Conservation (phyloP, 75 land plant species). For the Adiantum capillusveneris region DNA sequence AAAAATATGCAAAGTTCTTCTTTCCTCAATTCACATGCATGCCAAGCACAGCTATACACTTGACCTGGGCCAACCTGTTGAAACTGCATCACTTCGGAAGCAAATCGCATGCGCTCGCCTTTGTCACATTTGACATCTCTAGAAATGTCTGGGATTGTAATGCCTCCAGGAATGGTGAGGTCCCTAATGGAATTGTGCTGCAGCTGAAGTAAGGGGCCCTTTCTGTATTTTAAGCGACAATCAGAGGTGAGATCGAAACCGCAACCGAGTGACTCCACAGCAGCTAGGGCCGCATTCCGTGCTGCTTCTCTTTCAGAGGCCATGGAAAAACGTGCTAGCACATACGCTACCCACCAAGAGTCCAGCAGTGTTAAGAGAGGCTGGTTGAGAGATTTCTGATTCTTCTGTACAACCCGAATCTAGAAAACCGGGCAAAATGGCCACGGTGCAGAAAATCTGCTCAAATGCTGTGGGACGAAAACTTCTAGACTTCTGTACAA, state of each 20-base stretch:
- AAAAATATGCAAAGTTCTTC: too few relatives aligned
- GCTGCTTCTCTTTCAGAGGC: not conserved
- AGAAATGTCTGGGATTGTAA: constrained; percentile 28
- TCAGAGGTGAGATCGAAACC: constrained; percentile 71
- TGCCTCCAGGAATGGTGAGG: constrained; percentile 44
- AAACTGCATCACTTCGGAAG: constrained; percentile 68
- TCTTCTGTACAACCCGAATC: too few relatives aligned
- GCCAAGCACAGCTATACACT: too few relatives aligned
- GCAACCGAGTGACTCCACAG: constrained; percentile 45
- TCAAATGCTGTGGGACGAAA: too few relatives aligned
- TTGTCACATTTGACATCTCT: constrained; percentile 51
- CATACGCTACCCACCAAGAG: too few relatives aligned
- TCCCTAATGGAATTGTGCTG: constrained; percentile 39
- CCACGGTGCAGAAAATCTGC: too few relatives aligned
- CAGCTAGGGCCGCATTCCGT: constrained; percentile 10
- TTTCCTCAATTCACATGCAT: too few relatives aligned
- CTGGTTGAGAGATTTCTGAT: too few relatives aligned
- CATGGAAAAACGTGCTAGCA: too few relatives aligned
- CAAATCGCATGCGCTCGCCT: constrained; percentile 52
- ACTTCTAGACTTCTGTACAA: too few relatives aligned
- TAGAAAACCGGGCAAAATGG: too few relatives aligned
- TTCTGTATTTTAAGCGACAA: constrained; percentile 50
- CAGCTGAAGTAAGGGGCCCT: constrained; percentile 43
- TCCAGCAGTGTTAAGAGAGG: too few relatives aligned
- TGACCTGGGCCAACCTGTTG: constrained; percentile 45